Conservation (phyloP, 2,329 filamentous ascomycete genomes). For the Diatrype stigma region DNA sequence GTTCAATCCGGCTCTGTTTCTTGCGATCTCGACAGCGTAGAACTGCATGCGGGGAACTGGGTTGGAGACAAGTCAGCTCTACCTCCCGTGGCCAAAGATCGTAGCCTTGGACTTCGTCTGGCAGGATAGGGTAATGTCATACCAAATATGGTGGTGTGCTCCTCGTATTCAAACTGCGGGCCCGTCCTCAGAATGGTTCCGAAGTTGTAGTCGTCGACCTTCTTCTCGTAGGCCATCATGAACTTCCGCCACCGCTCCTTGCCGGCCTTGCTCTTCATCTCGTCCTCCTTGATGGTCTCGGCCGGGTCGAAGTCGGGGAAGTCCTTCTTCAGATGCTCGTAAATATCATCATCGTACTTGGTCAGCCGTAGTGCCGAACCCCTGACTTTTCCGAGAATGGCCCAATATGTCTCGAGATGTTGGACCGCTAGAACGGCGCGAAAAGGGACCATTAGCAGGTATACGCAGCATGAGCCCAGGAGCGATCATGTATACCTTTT, state of each 20-base stretch:
- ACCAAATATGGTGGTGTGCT: constrained; percentile 92
- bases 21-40: constrained; percentile 72
- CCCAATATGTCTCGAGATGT: constrained; percentile 96
- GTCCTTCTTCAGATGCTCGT: constrained; percentile 77
- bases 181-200: constrained; percentile 84
- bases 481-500: constrained; percentile 59
- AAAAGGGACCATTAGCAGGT: constrained; percentile 2
- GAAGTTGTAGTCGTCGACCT: constrained; percentile 96
- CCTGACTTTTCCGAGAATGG: constrained; percentile 83
- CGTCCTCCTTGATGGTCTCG: constrained; percentile 77
- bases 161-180: constrained; percentile 77
- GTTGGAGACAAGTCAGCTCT: constrained; percentile 30
- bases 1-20: constrained; percentile 85
- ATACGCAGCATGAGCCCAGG: constrained; percentile 8
- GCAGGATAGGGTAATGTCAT: too few relatives aligned
- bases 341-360: constrained; percentile 92
- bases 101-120: not conserved
- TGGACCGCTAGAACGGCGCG: constrained; percentile 62
- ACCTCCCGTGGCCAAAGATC: constrained; percentile 36
- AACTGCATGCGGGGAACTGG: constrained; percentile 66
- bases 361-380: constrained; percentile 89
- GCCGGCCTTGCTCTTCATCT: constrained; percentile 95
- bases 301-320: constrained; percentile 92
- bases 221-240: constrained; percentile 90
- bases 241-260: constrained; percentile 96